Evolutionary conservation across 257 asterid species (phyloP), one percentile per base, ranked within the genome.

Genomic region (Perilla frutescens): DNA sequence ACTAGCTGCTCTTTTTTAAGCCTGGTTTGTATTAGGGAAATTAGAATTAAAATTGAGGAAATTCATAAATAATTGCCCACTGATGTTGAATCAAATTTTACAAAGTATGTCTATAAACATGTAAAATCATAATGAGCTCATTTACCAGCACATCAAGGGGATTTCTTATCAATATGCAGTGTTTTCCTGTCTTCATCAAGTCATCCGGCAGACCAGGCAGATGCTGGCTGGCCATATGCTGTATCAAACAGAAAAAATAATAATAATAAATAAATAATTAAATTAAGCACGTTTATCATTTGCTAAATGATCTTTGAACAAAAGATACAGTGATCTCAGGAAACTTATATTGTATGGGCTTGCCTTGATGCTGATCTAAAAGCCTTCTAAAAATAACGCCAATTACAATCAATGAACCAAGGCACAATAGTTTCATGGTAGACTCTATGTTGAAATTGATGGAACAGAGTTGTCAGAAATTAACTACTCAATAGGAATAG

Each of bases 71-170:
- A 66, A 56, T 47, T 45, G 37, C 58, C 58, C 37, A 44, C 49
- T 7, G 12, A 70, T 44, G 54, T 5, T 48, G 39, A 55, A 48
- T 13, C 50, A 61, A 32, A 61, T 49, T 49, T 68, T n/a, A 26
- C 54, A 48, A 48, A 48, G 54, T 48, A 32, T 54, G 20, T 55
- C 34, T 10, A 15, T 5, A 63, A 41, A 14, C 61, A 73, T 5
- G 36, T 64, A 13, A 59, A 73, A 68, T 70, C 65, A 67, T 56
- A 54, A 54, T 51, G 70, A 49, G 68, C 54, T 39, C 14, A 75
- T 54, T 75, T 85, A 90, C 97, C 97, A 91, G 66, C 76, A 91
- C 89, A 63, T 91, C 88, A 50, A 91, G 87, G 76, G 97, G 97
- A 80, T 89, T 87, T 81, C 96, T 86, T 68, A 91, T 89, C 71